Evolutionary conservation across 2,329 filamentous ascomycete species (phyloP).

Genomic region (Talaromyces sp.): DNA sequence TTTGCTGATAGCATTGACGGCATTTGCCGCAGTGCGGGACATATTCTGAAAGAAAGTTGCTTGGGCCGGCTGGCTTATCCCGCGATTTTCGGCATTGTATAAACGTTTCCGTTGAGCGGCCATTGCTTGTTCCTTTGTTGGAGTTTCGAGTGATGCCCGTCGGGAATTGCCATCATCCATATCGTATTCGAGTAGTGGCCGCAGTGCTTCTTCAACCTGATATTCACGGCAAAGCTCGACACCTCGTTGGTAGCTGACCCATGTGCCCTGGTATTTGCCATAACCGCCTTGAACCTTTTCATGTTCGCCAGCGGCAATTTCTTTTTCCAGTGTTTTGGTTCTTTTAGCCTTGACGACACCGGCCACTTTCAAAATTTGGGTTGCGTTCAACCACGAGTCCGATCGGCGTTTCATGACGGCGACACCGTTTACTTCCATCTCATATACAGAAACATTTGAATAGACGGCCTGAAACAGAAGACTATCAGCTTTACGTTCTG

Average conservation of each 20-base stretch:
- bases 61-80: constrained; percentile 59
- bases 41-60: constrained; percentile 98
- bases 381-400: constrained; percentile 96
- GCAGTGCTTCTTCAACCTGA: constrained; percentile 50
- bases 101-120: constrained; percentile 88
- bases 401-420: constrained; percentile 93
- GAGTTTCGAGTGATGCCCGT: constrained; percentile 79
- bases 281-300: constrained; percentile 99
- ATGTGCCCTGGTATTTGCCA: constrained; percentile 98
- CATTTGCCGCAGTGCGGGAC: constrained; percentile 85
- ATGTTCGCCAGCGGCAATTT: constrained; percentile 92
- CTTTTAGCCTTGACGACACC: constrained; percentile 96
- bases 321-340: constrained; percentile 96
- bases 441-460: constrained; percentile 93
- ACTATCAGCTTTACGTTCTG: background rate
- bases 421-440: constrained; percentile 93
- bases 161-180: constrained; percentile 59
- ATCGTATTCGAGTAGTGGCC: constrained; percentile 50
- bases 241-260: constrained; percentile 92
- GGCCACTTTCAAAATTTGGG: constrained; percentile 95
- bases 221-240: constrained; percentile 83
- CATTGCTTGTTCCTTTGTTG: constrained; percentile 98
- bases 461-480: constrained; percentile 67
- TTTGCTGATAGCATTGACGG: constrained; percentile 94
- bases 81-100: constrained; percentile 75